Evolutionary conservation across 495 filamentous ascomycete species (phyloP).

Genomic region (Aspergillus mulundensis): DNA sequence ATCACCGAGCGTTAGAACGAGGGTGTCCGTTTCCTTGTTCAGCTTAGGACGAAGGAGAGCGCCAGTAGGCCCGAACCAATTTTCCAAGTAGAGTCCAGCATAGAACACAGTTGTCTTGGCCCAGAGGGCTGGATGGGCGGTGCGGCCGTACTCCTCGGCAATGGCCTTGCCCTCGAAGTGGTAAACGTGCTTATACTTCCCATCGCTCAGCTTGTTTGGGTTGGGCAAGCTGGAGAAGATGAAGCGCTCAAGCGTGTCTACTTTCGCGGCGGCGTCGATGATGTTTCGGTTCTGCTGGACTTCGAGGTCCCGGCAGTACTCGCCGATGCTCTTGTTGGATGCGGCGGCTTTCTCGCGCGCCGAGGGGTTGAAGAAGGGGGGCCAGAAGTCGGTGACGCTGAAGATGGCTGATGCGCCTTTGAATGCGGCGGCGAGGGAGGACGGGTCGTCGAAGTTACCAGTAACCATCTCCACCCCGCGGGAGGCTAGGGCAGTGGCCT

Average conservation of each 20-base stretch:
- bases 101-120: slow-evolving; percentile 36
- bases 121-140: slow-evolving; percentile 35
- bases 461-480: slow-evolving; percentile 48
- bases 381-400: slow-evolving; percentile 48
- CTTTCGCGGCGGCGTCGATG: slow-evolving; percentile 44
- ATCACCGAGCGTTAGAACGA: neutral
- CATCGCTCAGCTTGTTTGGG: slow-evolving; percentile 25
- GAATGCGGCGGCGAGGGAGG: slow-evolving; percentile 40
- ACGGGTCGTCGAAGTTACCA: slow-evolving; percentile 39
- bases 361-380: slow-evolving; percentile 12
- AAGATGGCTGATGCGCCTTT: slow-evolving; percentile 45
- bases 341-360: slow-evolving; percentile 2
- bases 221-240: slow-evolving; percentile 33
- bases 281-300: slow-evolving; percentile 43
- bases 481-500: slow-evolving; percentile 17
- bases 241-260: slow-evolving; percentile 38
- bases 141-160: slow-evolving; percentile 30
- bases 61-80: slow-evolving; percentile 16
- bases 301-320: slow-evolving; percentile 26
- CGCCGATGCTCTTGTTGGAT: slow-evolving; percentile 17
- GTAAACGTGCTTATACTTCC: slow-evolving; percentile 34
- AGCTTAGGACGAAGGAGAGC: neutral
- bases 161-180: slow-evolving; percentile 39
- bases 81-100: slow-evolving; percentile 33
- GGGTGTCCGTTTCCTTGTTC: neutral